Evolutionary conservation across 768 basidiomycete genomes (phyloP), one percentile per base, ranked within the genome.

Genomic region (Brasilioporus rufonigricans): DNA sequence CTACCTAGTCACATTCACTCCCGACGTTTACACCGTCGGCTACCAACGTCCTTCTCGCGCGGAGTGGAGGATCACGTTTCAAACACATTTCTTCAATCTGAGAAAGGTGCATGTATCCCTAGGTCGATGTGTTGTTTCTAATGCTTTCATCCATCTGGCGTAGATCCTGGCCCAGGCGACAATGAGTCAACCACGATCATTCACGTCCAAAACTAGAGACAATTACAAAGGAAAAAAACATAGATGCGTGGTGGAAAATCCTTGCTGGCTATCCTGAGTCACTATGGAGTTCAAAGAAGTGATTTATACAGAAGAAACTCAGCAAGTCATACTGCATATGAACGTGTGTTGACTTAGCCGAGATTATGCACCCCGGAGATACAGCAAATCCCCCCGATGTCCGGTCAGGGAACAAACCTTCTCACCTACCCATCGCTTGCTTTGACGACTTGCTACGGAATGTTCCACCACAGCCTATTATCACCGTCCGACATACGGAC

Each of bases 211-310:
- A 33, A 32, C 68, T 56, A 16, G 78, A 72, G 57, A 52, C 77
- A 39, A 78, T 90, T 56, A 90, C 90, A 24, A 84, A 87, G 47
- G 85, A 79, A 65, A 84, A 80, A 64, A 83, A 89, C 54, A 78
- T 91, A 52, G 86, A 89, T 58, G 70, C 75, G 18, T 93, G 91
- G 91, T 92, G 91, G 91, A 78, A 79, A 16, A 92, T 85, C 59
- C 70, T 93, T 7, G 74, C 81, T 43, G 91, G 89, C 32, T 75
- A 75, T 59, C 84, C 87, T n/a, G 80, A 83, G 63, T 75, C 77
- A 31, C 82, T 80, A 39, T 91, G 89, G 89, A 79, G 78, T 63
- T 76, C 80, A 21, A 67, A 48, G 36, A 63, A 50, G 49, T 63
- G 43, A 21, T 48, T 53, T 10, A 41, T 38, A 33, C 53, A 51